Base-by-base conservation (phyloP, 2,329 filamentous ascomycete genomes). In the Fusarium sp. region DNA sequence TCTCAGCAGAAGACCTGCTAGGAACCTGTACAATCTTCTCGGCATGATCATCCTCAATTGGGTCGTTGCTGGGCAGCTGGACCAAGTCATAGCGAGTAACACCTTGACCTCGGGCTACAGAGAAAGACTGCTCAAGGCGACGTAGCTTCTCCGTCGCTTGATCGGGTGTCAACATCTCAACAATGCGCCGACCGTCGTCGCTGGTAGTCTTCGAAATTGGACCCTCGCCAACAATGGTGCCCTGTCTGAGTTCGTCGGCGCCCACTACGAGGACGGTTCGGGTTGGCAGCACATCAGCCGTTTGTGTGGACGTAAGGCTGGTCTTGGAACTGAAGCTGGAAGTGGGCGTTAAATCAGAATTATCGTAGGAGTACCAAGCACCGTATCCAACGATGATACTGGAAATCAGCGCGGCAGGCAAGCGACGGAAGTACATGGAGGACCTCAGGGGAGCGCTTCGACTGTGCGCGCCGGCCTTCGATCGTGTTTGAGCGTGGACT, bases 21-120 rank as follows among this genome's bases (percentile, higher is more conserved):
- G 93, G 92, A 11, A 98, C 89, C 80, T 98, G 93, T 48, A 99
- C 94, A 76, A 98, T 98, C 86, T 97, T 97, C 83, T 99, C 96
- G 55, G 94, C 93, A 78, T 99, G 96, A 78, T 99, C 97, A 77
- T 99, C 96, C 82, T 99, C 96, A 63, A 99, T 99, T 0, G 96
- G 96, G 75, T 97, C 93, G 80, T 99, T 99, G 84, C 94, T 97
- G 12, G 95, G 93, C 65, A 98, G 87, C 80, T 99, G 96, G 25
- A 96, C 94, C 11, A 98, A 85, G 80, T 99, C 96, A 78, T 99
- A 99, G 72, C 96, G 90, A 69, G 97, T 91, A 41, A 99, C 95
- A 40, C 96, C 96, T 78, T 93, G 88, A 16, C 96, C 97, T 55
- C 96, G 86, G 64, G 94, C 94, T 43, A 99, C 93, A 12, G 94